Base-by-base conservation (phyloP, 2,329 filamentous ascomycete species). In the Penicillium sp. region DNA sequence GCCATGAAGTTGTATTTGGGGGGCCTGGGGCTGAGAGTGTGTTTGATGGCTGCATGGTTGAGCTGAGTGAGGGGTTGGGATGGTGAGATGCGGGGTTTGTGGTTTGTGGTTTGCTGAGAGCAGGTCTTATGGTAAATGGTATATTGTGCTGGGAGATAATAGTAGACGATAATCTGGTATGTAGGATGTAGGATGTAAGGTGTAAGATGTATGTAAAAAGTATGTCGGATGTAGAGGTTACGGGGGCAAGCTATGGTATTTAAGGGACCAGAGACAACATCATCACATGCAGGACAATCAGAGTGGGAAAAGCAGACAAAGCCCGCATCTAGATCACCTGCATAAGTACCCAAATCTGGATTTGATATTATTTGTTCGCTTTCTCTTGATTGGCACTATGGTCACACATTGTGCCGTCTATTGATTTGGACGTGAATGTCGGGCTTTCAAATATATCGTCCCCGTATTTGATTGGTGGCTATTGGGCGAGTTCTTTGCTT, bases 1-100 rank as follows among this genome's bases (percentile, higher is more conserved):
- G 17, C 63, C 64, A 66, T 12, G 53, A 51, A 5, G 27, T 31
- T 25, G 36, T 21, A n/a, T 19, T 9, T 5, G 23, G 35, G 4
- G 29, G 10, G n/a, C 21, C 21, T 9, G 44, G 8, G 9, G 38
- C 15, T 7, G 35, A 13, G 4, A 15, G 9, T n/a, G 36, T 23
- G 9, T 39, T 36, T 19, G 39, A 8, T 13, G 49, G 17, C 17
- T 42, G 53, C 53, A 55, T 55, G 12, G 31, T 42, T 10, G n/a
- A 31, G 43, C 7, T 48, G 31, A n/a, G 19, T 31, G 43, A 31
- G 44, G 29, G 44, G 44, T 19, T 35, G 43, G 8, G 29, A 33
- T 19, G 15, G 23, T 3, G n/a, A 25, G 27, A 25, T 38, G 39
- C 8, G 41, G 41, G 41, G 41, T 45, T 25, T 15, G 15, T 31